Base-by-base conservation (phyloP, 1,284 basidiomycete species). In the Testicularia cyperi region DNA sequence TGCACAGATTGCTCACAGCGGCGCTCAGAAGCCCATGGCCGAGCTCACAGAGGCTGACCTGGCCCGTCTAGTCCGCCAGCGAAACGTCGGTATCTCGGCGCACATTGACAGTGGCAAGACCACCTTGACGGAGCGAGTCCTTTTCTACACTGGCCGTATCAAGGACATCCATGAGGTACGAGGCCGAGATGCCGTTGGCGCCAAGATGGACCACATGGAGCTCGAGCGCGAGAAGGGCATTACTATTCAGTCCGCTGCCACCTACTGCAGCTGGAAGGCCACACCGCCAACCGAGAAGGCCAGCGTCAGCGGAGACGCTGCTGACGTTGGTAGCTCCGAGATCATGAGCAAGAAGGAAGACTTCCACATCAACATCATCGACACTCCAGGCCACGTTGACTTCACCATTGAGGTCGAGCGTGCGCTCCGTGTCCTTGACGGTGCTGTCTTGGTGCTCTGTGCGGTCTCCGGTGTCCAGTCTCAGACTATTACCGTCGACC, bases 121-220 rank as follows among this genome's bases (percentile, higher is more conserved):
- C 0, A 99, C 95, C 0, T 79, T 98, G 60, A 98, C 95, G n/a
- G 95, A 99, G 78, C 88, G 95, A 26, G 86, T 97, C 48, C 80
- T 98, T 38, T 98, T 86, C 79, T 99, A 98, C 79, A 97, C 95
- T 21, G 95, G 95, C 22, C 85, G 92, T 33, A 95, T 97, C 77
- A 82, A 86, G 44, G 91, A 92, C 46, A 97, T 99, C 70, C 95
- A 99, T 77, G 95, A 99, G 83, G 94, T 95, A 13, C 83, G 95
- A 66, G 95, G 95, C 29, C 83, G 88, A 44, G 94, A 98, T 78
- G 86, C 87, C 38, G 92, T 98, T 19, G 95, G 94, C 38, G 95
- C 94, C 19, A 98, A 99, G 82, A 99, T 99, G 95, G 94, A 99
- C 79, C 90, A 87, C 72, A 99, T 99, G 94, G 95, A 98, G 69